Conservation (phyloP, 1,284 basidiomycete species). For the Fomes fomentarius region DNA sequence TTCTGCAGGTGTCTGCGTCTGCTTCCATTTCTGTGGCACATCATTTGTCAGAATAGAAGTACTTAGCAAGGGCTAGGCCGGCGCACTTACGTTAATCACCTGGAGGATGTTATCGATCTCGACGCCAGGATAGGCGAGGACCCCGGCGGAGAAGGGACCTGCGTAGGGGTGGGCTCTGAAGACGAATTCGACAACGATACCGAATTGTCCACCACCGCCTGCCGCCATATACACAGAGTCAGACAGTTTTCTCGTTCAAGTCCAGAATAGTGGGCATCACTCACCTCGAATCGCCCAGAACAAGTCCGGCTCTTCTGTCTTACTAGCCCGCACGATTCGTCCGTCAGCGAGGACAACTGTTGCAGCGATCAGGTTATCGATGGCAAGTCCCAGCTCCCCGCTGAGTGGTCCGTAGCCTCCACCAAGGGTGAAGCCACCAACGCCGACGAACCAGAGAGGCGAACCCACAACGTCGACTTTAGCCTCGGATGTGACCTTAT, state of each 20-base stretch:
- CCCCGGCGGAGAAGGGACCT: slow-evolving; percentile 28
- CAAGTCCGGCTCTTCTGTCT: slow-evolving; percentile 24
- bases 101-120: slow-evolving; percentile 13
- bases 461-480: slow-evolving; percentile 36
- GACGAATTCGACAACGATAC: slow-evolving; percentile 48
- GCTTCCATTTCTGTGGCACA: slow-evolving; percentile 20
- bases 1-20: slow-evolving; percentile 16
- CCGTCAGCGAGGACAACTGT: slow-evolving; percentile 42
- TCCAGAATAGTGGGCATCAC: not conserved
- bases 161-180: slow-evolving; percentile 35
- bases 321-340: slow-evolving; percentile 34
- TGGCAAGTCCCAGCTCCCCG: slow-evolving; percentile 39
- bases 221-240: no score
- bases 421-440: slow-evolving; percentile 38
- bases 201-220: slow-evolving; percentile 51
- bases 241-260: not conserved
- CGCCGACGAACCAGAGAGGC: slow-evolving; percentile 27
- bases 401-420: slow-evolving; percentile 45
- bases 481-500: slow-evolving; percentile 32
- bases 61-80: not conserved
- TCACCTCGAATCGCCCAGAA: slow-evolving; percentile 38
- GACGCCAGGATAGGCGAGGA: slow-evolving; percentile 21
- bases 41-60: not conserved
- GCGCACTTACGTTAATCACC: not conserved
- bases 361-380: slow-evolving; percentile 43